A percentile compares a stretch with the other conserved stretches of the same genome.
Evolutionary conservation across 192 early-diverging fungal genomes (phyloP).

Genomic region (Coemansia sp.): DNA sequence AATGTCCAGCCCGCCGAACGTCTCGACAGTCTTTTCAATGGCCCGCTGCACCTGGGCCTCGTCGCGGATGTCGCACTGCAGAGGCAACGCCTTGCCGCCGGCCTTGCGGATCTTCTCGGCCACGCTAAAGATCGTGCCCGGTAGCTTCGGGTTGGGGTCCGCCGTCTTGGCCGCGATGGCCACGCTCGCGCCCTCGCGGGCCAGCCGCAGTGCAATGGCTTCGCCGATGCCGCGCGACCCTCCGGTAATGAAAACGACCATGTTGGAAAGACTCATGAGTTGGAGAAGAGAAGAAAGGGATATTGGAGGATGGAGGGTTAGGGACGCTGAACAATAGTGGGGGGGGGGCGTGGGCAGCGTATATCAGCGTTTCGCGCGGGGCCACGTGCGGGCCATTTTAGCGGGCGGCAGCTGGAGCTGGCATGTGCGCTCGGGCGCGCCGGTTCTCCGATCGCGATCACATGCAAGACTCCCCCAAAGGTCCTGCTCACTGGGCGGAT

Average conservation of each 20-base stretch:
- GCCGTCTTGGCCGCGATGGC: slow-evolving; percentile 74
- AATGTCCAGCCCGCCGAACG: slow-evolving; percentile 79
- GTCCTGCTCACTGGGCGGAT: too few species aligned
- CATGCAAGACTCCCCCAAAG: too few species aligned
- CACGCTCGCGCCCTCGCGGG: slow-evolving; percentile 61
- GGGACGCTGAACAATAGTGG: too few species aligned
- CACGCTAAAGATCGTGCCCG: slow-evolving; percentile 77
- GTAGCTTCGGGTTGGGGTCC: slow-evolving; percentile 63
- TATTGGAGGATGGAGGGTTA: too few species aligned
- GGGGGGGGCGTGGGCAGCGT: too few species aligned
- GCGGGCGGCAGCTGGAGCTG: too few species aligned
- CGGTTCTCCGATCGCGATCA: too few species aligned
- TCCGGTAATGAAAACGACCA: slow-evolving; percentile 55
- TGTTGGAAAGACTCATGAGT: slow-evolving; percentile 51
- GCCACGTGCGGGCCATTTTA: too few species aligned
- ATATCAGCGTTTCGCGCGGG: too few species aligned
- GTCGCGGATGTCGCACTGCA: slow-evolving; percentile 79
- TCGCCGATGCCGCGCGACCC: slow-evolving; percentile 73
- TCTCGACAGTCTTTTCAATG: slow-evolving; percentile 56
- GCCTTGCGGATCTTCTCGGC: slow-evolving; percentile 66
- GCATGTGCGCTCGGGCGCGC: too few species aligned
- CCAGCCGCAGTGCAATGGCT: slow-evolving; percentile 64
- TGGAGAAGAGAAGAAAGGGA: too few species aligned
- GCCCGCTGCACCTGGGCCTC: slow-evolving; percentile 67
- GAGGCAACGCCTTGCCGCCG: slow-evolving; percentile 68